Base-by-base conservation (phyloP, 2,329 filamentous ascomycete species). In the Pleomassaria siparia region DNA sequence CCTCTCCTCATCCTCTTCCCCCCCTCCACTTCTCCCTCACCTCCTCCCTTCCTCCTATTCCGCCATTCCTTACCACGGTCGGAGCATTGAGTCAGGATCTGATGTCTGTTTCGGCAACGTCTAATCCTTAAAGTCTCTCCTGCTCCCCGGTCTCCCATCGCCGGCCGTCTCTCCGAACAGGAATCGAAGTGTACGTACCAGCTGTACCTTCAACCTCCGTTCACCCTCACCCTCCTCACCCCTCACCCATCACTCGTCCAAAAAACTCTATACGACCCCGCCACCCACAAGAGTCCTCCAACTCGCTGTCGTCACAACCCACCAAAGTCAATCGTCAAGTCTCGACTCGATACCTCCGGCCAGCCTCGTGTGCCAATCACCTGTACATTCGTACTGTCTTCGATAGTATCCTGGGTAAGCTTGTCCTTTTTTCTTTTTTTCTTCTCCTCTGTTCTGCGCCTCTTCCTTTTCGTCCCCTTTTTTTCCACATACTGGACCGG, bases 271-370 rank as follows among this genome's bases (percentile, higher is more conserved):
- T 59, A 64, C 58, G 59, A 63, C 64, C 57, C 54, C 58, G 63
- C 62, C 58, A 58, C n/a, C n/a, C 59, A 56, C 55, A 42, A 50
- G 54, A 58, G 59, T 54, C 54, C 42, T 49, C 26, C 44, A 49
- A 53, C 57, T 59, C 59, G 52, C 59, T 51, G 50, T 55, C 50
- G 54, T 50, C 61, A 44, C 49, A 15, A 55, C 45, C 71, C 70
- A 69, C 70, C 72, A 67, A 68, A 56, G n/a, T n/a, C n/a, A n/a
- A n/a, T n/a, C 66, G 64, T 61, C 68, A 69, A 70, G 68, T 51
- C 45, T 56, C 59, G 63, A 40, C 53, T 41, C 39, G 16, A 33
- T 47, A 12, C 37, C 59, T 57, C 58, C 57, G 50, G 55, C 48
- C 50, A 55, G 52, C 57, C 58, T 59, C 59, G 60, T 63, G 60